phyloP scores from a whole-genome alignment of 2,329 filamentous ascomycete genomes.

The Aspergillus piperis region DNA sequence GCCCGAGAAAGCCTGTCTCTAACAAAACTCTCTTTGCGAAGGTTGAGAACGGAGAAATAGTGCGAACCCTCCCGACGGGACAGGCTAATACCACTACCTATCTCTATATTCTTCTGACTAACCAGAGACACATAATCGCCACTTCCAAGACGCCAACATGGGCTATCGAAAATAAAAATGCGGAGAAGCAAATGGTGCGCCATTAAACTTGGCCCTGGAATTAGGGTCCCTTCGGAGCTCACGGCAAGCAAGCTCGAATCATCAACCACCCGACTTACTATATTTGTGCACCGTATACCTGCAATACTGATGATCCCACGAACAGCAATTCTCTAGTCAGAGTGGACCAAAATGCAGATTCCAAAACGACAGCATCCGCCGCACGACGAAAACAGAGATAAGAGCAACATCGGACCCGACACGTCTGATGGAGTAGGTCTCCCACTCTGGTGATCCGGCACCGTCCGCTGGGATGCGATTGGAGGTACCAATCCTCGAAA shows the following conservation, averaged over 20 bases:
- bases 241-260: neutral
- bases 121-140: neutral
- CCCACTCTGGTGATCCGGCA: neutral
- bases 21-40: slow-evolving; percentile 6
- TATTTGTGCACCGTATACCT: neutral
- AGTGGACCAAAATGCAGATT: neutral
- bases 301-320: neutral
- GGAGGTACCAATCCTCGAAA: neutral
- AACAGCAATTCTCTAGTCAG: neutral
- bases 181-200: neutral
- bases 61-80: slow-evolving; percentile 10
- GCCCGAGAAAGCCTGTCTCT: neutral
- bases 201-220: neutral
- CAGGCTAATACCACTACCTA: neutral
- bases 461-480: neutral
- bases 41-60: slow-evolving; percentile 6
- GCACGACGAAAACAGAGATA: neutral
- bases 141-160: neutral
- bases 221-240: neutral
- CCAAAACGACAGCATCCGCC: neutral
- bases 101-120: neutral
- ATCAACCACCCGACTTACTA: too few species aligned
- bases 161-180: neutral
- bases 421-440: neutral
- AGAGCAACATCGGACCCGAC: neutral